Conservation (phyloP, 2,329 filamentous ascomycete genomes). For the Endothia cerciana region DNA sequence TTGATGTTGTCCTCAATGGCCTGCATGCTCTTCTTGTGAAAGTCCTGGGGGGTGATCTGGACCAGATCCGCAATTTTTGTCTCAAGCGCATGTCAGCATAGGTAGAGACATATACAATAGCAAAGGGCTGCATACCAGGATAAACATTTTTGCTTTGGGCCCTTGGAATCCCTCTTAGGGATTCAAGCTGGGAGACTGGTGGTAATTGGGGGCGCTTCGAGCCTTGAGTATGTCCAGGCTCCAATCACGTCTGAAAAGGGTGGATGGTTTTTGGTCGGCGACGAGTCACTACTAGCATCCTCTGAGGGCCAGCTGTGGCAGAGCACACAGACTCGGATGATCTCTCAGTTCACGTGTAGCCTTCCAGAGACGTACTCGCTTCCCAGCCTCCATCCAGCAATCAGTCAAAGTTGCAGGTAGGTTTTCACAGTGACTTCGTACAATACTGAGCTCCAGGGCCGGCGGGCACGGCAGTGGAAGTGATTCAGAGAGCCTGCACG, state of each 20-base stretch:
- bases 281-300: constrained; percentile 15
- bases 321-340: neutral
- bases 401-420: neutral
- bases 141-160: constrained; percentile 49
- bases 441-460: too few species aligned
- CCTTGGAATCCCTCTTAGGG: neutral
- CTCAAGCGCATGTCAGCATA: constrained; percentile 1
- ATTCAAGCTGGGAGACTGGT: neutral
- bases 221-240: constrained; percentile 24
- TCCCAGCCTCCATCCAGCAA: neutral
- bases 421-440: too few species aligned
- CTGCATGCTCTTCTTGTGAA: constrained; percentile 78
- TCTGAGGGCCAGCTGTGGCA: neutral
- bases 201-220: neutral
- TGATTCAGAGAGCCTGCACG: constrained; percentile 1
- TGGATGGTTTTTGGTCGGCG: constrained; percentile 7
- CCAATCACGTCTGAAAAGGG: constrained; percentile 4
- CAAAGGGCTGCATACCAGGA: constrained; percentile 45
- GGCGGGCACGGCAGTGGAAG: neutral
- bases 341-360: too few species aligned
- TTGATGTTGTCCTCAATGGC: constrained; percentile 96
- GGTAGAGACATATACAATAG: neutral
- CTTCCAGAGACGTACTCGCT: neutral
- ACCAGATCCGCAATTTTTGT: constrained; percentile 88
- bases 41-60: constrained; percentile 87